Conservation (phyloP, 495 filamentous ascomycete species). For the Penicillium simplicissimum region DNA sequence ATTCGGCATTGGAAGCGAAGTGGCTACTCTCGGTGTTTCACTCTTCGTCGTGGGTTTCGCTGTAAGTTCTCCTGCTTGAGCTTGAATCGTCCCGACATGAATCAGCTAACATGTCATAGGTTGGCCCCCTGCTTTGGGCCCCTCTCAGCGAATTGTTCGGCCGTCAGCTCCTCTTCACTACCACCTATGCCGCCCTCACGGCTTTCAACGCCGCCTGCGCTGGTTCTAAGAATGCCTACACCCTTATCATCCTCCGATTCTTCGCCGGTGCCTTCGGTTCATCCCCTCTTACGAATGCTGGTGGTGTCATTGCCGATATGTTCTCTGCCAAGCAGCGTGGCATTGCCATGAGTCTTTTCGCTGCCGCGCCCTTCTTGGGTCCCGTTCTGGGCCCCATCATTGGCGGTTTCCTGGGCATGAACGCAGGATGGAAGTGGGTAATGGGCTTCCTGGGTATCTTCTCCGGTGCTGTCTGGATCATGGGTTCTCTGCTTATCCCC, state of each 20-base stretch:
- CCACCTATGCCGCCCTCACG: conserved; percentile 62
- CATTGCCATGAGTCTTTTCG: conserved; percentile 63
- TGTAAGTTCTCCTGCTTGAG: conserved; percentile 35
- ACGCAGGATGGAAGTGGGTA: conserved; percentile 66
- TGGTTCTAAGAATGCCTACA: conserved; percentile 60
- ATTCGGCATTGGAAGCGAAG: conserved; percentile 60
- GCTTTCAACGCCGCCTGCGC: conserved; percentile 69
- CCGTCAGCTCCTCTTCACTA: conserved; percentile 66
- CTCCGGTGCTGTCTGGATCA: conserved; percentile 57
- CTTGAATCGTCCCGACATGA: neutral
- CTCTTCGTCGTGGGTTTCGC: conserved; percentile 77
- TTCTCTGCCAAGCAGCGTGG: conserved; percentile 65
- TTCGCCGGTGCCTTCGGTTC: conserved; percentile 78
- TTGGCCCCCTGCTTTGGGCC: conserved; percentile 62
- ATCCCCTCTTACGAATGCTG: conserved; percentile 70
- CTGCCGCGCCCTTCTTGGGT: conserved; percentile 67
- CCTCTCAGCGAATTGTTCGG: conserved; percentile 73
- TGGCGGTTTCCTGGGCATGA: conserved; percentile 62
- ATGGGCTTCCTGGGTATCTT: conserved; percentile 57
- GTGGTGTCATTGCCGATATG: conserved; percentile 76
- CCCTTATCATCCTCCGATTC: conserved; percentile 73
- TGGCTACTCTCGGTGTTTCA: conserved; percentile 68
- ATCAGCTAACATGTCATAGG: conserved; percentile 1
- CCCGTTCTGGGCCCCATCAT: conserved; percentile 63
- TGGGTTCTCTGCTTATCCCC: conserved; percentile 53